A percentile compares a stretch with the other conserved stretches of the same genome.
Conservation (phyloP, 2,329 filamentous ascomycete genomes). For the Calonectria hawksworthii region DNA sequence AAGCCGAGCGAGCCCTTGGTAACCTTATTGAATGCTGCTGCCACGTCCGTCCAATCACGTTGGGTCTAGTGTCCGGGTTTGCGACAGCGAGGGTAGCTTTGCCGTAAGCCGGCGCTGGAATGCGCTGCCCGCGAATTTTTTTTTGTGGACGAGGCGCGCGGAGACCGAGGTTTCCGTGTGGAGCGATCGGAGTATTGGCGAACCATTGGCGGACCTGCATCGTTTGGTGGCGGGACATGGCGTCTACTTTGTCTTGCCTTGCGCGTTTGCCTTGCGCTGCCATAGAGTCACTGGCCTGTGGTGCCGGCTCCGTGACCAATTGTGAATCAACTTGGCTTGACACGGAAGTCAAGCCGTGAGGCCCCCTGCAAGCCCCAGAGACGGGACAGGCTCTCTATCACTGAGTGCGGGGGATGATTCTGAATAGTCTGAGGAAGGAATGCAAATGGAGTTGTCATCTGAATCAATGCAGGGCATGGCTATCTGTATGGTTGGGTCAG, state of each 20-base stretch:
- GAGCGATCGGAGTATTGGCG: slow-evolving; percentile 14
- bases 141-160: slow-evolving; percentile 33
- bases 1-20: slow-evolving; percentile 42
- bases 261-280: slow-evolving; percentile 4
- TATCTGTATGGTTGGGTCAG: neutral
- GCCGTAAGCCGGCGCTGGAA: slow-evolving; percentile 44
- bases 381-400: slow-evolving; percentile 8
- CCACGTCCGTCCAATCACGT: slow-evolving; percentile 33
- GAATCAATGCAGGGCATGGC: neutral
- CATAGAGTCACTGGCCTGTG: neutral
- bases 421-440: slow-evolving; percentile 1
- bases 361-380: slow-evolving; percentile 1
- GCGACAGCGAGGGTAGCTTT: slow-evolving; percentile 27
- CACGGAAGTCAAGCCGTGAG: slow-evolving; percentile 4
- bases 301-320: neutral
- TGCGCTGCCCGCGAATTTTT: slow-evolving; percentile 34
- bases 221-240: slow-evolving; percentile 9
- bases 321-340: slow-evolving; percentile 17
- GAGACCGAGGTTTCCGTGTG: slow-evolving; percentile 29
- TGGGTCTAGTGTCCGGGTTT: slow-evolving; percentile 2
- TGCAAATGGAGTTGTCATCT: slow-evolving; percentile 1
- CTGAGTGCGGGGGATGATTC: neutral
- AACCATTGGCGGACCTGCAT: slow-evolving; percentile 15
- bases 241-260: slow-evolving; percentile 20
- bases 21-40: slow-evolving; percentile 42